Base-by-base conservation (phyloP, 192 early-diverging fungal species). In the Rhizophagus prolifer region DNA sequence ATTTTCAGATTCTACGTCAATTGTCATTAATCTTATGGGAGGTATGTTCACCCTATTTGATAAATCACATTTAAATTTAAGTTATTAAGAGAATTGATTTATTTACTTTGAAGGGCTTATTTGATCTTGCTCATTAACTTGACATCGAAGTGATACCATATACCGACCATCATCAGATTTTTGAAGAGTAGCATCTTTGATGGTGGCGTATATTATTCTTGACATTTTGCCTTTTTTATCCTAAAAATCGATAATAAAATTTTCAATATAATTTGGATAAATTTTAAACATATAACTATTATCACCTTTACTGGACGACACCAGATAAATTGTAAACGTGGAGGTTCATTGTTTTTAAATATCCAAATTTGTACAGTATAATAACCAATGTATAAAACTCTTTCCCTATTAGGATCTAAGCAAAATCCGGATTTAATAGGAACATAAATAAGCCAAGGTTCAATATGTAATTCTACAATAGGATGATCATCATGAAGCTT, bases 401-500 rank as follows among this genome's bases (percentile, higher is more conserved):
- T 26, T 36, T 70, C 38, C 23, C 10, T 36, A 13, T 70, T 44
- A n/a, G 25, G 28, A 70, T 70, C 68, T 23, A 70, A 46, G 26
- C 34, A 44, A 70, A 70, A 70, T 41, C 36, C 68, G 8, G 68
- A 47, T 70, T 70, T 70, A 70, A 70, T 34, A n/a, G 68, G 68
- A 10, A n/a, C 19, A 44, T 38, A 70, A 16, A 70, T 70, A n/a
- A 44, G 34, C 68, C 68, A 70, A 19, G 68, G 68, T 70, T 70
- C 68, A 19, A 70, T 70, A 25, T n/a, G 34, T 25, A 70, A 38
- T 25, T 70, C 23, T 19, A 70, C 68, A 23, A 70, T 70, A 7
- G 68, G 31, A 46, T 70, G 41, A 26, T 70, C 68, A 26, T 70
- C 34, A 8, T 6, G 36, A 31, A 70, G 23, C 4, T 2, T 34